These are phyloP conservation scores for Tulasnella sp. DNA, from an alignment of 768 basidiomycete genomes.

Conservation along the genomic window DNA sequence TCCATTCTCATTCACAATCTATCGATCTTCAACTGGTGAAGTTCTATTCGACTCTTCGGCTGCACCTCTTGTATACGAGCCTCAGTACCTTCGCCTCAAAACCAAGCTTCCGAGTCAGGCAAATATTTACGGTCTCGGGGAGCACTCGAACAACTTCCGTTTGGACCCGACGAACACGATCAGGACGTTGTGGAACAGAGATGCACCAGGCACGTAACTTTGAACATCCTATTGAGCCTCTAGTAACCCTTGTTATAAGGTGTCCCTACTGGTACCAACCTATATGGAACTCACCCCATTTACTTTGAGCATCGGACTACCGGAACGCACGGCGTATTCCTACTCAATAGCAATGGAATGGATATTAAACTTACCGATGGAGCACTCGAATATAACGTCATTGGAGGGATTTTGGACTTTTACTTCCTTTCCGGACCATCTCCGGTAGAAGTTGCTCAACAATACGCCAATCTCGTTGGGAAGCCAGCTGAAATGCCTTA, in stretches of 20 bases:
- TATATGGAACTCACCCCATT: conserved; percentile 62
- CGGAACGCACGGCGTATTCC: conserved; percentile 61
- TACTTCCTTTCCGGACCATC: conserved; percentile 35
- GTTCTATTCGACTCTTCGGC: conserved; percentile 34
- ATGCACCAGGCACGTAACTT: conserved; percentile 54
- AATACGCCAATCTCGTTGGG: conserved; percentile 24
- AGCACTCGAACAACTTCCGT: conserved; percentile 25
- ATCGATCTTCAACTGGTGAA: conserved; percentile 37
- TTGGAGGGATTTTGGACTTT: conserved; percentile 53
- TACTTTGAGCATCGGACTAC: conserved; percentile 65
- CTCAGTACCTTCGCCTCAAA: conserved; percentile 5
- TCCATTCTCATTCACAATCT: conserved; percentile 50
- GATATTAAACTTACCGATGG: conserved; percentile 47
- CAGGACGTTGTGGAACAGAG: conserved; percentile 22
- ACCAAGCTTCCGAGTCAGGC: conserved; percentile 40
- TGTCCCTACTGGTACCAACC: conserved; percentile 18
- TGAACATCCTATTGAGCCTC: conserved; percentile 43
- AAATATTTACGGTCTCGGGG: conserved; percentile 70
- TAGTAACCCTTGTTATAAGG: conserved; percentile 21
- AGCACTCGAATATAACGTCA: conserved; percentile 47
- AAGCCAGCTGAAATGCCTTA: conserved; percentile 21
- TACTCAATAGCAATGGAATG: conserved; percentile 55
- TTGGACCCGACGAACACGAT: background rate
- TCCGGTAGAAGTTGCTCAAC: conserved; percentile 19
- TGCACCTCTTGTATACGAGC: conserved; percentile 2